Evolutionary conservation across 805 yeast genomes (phyloP).

Genomic region (Candida bentonensis): DNA sequence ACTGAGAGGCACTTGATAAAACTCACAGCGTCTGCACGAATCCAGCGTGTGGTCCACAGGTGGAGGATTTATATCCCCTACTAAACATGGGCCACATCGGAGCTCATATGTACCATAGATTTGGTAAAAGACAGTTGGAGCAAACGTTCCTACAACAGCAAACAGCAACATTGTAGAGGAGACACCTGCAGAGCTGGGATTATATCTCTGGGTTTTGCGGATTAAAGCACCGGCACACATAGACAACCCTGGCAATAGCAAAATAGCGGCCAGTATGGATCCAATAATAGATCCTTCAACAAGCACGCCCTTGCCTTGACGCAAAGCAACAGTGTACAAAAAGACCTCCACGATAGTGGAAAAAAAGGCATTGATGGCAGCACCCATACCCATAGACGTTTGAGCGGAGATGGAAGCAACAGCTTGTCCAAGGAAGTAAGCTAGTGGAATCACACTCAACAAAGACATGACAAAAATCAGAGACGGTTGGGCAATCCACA

Average conservation of each 20-base stretch:
- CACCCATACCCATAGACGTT: conserved; percentile 98
- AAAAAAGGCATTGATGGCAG: conserved; percentile 94
- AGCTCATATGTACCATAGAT: conserved; percentile 80
- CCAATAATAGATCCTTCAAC: conserved; percentile 97
- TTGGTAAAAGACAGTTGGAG: conserved; percentile 82
- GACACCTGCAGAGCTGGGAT: conserved; percentile 94
- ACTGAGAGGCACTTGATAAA: conserved; percentile 56
- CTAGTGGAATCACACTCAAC: conserved; percentile 79
- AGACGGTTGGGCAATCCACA: conserved; percentile 44
- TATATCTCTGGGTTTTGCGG: conserved; percentile 86
- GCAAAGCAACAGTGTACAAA: conserved; percentile 79
- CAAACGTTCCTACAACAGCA: conserved; percentile 80
- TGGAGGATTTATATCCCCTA: neutral
- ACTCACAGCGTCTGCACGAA: conserved; percentile 55
- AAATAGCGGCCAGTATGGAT: conserved; percentile 80
- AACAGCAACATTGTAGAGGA: conserved; percentile 89
- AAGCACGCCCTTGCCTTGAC: conserved; percentile 69
- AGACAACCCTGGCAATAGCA: conserved; percentile 82
- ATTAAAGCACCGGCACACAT: conserved; percentile 96
- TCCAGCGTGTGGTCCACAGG: conserved; percentile 2
- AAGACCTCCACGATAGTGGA: conserved; percentile 91
- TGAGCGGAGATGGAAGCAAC: conserved; percentile 99
- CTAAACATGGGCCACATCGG: conserved; percentile 46
- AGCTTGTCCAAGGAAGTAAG: conserved; percentile 96
- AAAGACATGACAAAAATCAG: conserved; percentile 63